Base-by-base conservation (phyloP, 305 asterid species). In the Rubia tinctorum region DNA sequence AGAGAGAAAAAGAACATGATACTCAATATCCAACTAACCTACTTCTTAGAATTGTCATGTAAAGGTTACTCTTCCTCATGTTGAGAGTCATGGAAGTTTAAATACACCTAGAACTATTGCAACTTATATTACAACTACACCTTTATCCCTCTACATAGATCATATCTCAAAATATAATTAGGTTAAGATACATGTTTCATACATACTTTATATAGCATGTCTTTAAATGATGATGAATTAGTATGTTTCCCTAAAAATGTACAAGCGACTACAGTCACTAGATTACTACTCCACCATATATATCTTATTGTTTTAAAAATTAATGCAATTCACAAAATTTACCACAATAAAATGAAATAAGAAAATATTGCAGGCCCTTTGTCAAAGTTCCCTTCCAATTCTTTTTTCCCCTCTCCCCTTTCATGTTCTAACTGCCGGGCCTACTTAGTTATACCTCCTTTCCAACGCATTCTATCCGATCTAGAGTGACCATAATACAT, bases 1-100 rank as follows among this genome's bases (percentile, higher is more conserved):
- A 51, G 45, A 71, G 6, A 82, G 64, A 73, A 15, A 55, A 60
- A 59, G 37, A 55, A 34, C 34, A 51, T 51, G 40, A n/a, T 3
- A 34, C 30, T 11, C 69, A 15, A 17, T 64, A 20, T 64, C 69
- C 25, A 64, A 15, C 37, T 64, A 20, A 63, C 23, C 44, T 17
- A 34, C 13, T 63, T 34, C 23, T 62, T 60, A 30, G 20, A 45
- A 23, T 45, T 23, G 45, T 51, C 59, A 7, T 25, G 39, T 73
- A 15, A 49, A 6, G 34, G 61, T 49, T 47, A 39, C 22, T 30
- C n/a, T 9, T 44, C 63, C 63, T 58, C 12, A 58, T 18, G 63
- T 22, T 58, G 14, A 8, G 30, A 7, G n/a, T n/a, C 30, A 11
- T 20, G 25, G 63, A 58, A 58, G 65, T 23, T 23, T 22, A 59